Conservation (phyloP, 2,329 filamentous ascomycete genomes). For the Diaporthe destruens region DNA sequence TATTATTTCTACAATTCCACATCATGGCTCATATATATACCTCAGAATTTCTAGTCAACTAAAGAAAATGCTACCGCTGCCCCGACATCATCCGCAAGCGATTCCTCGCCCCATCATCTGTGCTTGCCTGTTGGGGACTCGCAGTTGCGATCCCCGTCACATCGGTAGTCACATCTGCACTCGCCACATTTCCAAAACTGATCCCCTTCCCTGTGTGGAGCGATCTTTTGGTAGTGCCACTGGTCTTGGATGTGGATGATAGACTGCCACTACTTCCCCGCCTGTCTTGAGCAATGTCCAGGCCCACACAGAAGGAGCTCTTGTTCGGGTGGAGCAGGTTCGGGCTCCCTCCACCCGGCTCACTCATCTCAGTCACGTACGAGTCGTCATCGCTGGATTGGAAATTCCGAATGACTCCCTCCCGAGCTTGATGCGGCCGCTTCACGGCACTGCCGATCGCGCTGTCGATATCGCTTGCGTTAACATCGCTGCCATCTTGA, state of each 20-base stretch:
- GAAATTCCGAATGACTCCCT: constrained; percentile 31
- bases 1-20: not conserved
- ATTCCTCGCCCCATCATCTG: constrained; percentile 40
- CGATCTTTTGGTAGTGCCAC: constrained; percentile 57
- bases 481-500: constrained; percentile 41
- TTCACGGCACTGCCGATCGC: constrained; percentile 41
- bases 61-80: not conserved
- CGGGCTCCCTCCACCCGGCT: constrained; percentile 25
- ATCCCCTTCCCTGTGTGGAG: constrained; percentile 56
- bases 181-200: constrained; percentile 53
- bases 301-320: constrained; percentile 8
- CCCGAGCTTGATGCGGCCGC: constrained; percentile 41
- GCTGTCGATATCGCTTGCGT: constrained; percentile 50
- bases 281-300: constrained; percentile 31
- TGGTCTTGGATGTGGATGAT: constrained; percentile 40
- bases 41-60: not conserved
- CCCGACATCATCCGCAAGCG: constrained; percentile 25
- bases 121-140: constrained; percentile 38
- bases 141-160: constrained; percentile 41
- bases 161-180: constrained; percentile 51
- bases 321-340: constrained; percentile 3
- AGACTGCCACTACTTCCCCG: constrained; percentile 17
- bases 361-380: constrained; percentile 36
- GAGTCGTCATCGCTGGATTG: constrained; percentile 41
- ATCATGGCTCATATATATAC: not conserved